Conservation (phyloP, 495 filamentous ascomycete genomes). For the Rusavskia elegans region DNA sequence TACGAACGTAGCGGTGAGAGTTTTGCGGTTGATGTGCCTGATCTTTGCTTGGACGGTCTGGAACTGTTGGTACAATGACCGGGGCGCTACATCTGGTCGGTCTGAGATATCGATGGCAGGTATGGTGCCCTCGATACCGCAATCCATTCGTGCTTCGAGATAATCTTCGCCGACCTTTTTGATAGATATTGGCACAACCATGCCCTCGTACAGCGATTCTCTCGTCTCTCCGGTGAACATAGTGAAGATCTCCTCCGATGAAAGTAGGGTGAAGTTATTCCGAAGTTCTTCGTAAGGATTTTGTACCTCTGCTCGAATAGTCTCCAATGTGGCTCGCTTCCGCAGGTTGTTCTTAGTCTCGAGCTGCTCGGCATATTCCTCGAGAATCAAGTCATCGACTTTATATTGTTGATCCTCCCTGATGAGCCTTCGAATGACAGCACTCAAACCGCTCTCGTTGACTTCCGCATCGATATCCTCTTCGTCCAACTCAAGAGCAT, state of each 20-base stretch:
- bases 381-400: conserved; percentile 88
- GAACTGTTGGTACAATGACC: conserved; percentile 45
- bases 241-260: conserved; percentile 75
- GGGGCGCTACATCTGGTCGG: conserved; percentile 38
- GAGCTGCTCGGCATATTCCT: conserved; percentile 92
- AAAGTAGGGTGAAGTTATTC: conserved; percentile 55
- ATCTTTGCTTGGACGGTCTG: conserved; percentile 84
- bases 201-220: conserved; percentile 66
- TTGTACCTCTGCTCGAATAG: conserved; percentile 83
- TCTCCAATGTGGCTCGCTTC: conserved; percentile 92
- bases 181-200: conserved; percentile 83
- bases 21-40: conserved; percentile 65
- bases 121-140: conserved; percentile 79
- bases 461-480: conserved; percentile 93
- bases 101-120: conserved; percentile 55
- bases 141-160: conserved; percentile 83
- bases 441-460: conserved; percentile 71
- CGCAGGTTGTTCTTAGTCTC: conserved; percentile 83
- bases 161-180: conserved; percentile 80
- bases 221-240: conserved; percentile 91
- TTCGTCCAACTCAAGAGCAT: conserved; percentile 89
- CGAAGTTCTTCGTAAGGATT: conserved; percentile 89
- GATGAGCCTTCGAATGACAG: conserved; percentile 82
- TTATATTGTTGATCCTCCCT: conserved; percentile 83
- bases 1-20: conserved; percentile 65